These are phyloP conservation scores for Lyophyllum semitale DNA, from an alignment of 768 basidiomycete species.

Conservation along the genomic window DNA sequence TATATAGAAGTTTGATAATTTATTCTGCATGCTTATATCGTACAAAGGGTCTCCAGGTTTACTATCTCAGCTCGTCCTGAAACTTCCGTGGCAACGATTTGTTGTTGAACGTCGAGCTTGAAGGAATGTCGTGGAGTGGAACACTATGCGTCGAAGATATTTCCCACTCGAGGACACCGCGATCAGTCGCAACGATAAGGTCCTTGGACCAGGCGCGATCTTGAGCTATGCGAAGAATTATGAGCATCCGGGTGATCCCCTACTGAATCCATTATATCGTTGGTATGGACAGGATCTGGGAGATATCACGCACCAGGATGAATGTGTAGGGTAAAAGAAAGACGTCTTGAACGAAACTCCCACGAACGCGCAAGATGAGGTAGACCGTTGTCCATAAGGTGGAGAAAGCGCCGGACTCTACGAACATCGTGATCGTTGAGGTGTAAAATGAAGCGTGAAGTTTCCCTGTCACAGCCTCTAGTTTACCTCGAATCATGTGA, in stretches of 20 bases:
- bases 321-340: conserved; percentile 34
- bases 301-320: conserved; percentile 27
- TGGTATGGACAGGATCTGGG: not conserved
- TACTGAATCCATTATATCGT: not conserved
- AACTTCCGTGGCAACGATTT: conserved; percentile 6
- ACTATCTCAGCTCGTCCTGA: not conserved
- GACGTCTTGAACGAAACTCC: conserved; percentile 27
- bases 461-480: conserved; percentile 34
- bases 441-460: conserved; percentile 40
- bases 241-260: conserved; percentile 20
- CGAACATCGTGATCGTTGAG: conserved; percentile 33
- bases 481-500: conserved; percentile 30
- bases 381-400: conserved; percentile 34
- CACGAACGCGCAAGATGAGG: conserved; percentile 24
- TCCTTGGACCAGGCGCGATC: conserved; percentile 25
- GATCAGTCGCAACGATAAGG: conserved; percentile 16
- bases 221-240: conserved; percentile 23
- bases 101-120: conserved; percentile 6
- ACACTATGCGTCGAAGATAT: conserved; percentile 23
- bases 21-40: not conserved
- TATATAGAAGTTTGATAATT: not conserved
- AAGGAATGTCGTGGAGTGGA: conserved; percentile 16
- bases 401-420: conserved; percentile 42
- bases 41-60: not conserved
- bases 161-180: conserved; percentile 23